Evolutionary conservation across 495 filamentous ascomycete species (phyloP).

Genomic region (Cudoniella acicularis): DNA sequence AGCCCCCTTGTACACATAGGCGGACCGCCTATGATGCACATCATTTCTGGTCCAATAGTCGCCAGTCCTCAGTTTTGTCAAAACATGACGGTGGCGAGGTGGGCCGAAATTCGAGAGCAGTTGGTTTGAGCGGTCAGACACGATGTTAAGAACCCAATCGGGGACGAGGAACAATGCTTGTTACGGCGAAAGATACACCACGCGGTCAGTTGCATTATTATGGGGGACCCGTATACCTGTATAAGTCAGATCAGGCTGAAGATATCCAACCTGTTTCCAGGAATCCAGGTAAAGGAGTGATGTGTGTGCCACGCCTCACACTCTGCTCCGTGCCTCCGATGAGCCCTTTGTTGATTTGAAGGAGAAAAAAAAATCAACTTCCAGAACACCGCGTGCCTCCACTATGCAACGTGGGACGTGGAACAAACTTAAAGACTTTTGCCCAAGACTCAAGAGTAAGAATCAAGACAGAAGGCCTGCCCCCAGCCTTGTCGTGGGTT

Average conservation of each 20-base stretch:
- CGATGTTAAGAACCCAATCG: no score
- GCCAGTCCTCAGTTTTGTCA: background rate
- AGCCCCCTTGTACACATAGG: conserved; percentile 11
- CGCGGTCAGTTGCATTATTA: conserved; percentile 11
- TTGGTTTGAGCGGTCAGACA: background rate
- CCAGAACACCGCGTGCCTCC: conserved; percentile 9
- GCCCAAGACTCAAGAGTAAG: no score
- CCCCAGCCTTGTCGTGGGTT: conserved; percentile 19
- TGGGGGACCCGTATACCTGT: background rate
- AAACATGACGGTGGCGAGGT: background rate
- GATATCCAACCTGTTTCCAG: background rate
- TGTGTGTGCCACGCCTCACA: conserved; percentile 14
- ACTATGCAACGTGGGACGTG: conserved; percentile 15
- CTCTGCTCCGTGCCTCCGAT: background rate
- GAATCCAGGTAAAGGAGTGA: conserved; percentile 15
- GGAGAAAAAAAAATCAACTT: background rate
- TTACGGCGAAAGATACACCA: conserved; percentile 8
- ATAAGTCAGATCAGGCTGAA: conserved; percentile 12
- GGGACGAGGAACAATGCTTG: background rate
- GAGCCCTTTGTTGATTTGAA: conserved; percentile 1
- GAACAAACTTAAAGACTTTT: conserved; percentile 1
- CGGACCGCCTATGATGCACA: conserved; percentile 16
- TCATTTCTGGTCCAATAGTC: conserved; percentile 17
- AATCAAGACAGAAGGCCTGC: no score
- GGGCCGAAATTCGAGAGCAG: background rate